These are phyloP conservation scores for Saraca asoca DNA, from an alignment of 331 rosid genomes.

Conservation along the genomic window DNA sequence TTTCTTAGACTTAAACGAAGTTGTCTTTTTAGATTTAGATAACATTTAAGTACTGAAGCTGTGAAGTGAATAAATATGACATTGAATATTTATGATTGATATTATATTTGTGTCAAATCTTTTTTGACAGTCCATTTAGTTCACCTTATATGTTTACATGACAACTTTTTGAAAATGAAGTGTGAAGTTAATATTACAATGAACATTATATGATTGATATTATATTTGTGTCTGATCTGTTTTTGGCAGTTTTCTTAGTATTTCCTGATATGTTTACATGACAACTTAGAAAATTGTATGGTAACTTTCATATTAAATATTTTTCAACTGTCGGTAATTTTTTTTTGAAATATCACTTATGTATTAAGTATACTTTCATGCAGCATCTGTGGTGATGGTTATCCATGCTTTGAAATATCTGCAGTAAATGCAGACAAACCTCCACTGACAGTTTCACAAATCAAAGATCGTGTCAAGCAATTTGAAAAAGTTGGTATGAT, in stretches of 20 bases:
- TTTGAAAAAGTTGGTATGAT: slow-evolving; percentile 78
- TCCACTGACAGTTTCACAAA: slow-evolving; percentile 64
- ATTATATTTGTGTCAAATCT: neutral
- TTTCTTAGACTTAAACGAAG: too few relatives aligned
- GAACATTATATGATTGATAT: too few relatives aligned
- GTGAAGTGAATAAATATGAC: slow-evolving; percentile 2
- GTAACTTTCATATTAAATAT: slow-evolving; percentile 4
- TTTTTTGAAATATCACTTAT: slow-evolving; percentile 24
- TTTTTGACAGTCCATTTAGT: slow-evolving; percentile 20
- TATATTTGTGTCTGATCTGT: too few relatives aligned
- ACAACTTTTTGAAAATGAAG: too few relatives aligned
- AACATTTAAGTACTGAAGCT: slow-evolving; percentile 14
- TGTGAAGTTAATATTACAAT: too few relatives aligned
- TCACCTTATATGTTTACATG: slow-evolving; percentile 9
- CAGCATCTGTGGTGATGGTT: slow-evolving; percentile 76
- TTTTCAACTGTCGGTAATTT: slow-evolving; percentile 30
- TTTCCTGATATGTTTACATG: slow-evolving; percentile 10
- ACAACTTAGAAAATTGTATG: too few relatives aligned
- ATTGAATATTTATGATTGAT: neutral
- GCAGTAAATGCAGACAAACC: slow-evolving; percentile 97
- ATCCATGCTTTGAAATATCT: slow-evolving; percentile 91
- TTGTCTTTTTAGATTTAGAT: too few relatives aligned
- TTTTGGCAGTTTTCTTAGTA: slow-evolving; percentile 23
- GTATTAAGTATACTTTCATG: slow-evolving; percentile 32
- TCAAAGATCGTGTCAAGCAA: slow-evolving; percentile 83